Evolutionary conservation across 805 yeast genomes (phyloP).

Genomic region (Saccharomyces kudriavzevii): DNA sequence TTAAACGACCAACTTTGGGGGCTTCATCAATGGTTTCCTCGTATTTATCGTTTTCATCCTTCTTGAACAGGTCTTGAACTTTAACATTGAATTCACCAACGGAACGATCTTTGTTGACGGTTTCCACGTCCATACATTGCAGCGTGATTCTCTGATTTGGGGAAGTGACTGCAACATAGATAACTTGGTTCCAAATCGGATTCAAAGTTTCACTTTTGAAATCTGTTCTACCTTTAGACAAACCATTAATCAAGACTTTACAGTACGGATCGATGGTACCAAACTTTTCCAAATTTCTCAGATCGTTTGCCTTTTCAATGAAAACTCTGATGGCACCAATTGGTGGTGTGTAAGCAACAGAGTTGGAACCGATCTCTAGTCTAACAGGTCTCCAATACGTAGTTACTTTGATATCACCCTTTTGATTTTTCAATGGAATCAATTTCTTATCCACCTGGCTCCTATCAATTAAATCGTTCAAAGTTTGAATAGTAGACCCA

Average conservation of each 20-base stretch:
- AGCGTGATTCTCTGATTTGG: slow-evolving; percentile 73
- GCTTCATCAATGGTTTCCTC: slow-evolving; percentile 50
- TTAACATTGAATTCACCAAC: slow-evolving; percentile 75
- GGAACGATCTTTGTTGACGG: slow-evolving; percentile 70
- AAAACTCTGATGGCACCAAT: slow-evolving; percentile 81
- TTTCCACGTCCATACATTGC: slow-evolving; percentile 90
- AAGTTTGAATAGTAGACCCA: slow-evolving; percentile 50
- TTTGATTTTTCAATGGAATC: slow-evolving; percentile 61
- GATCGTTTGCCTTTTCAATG: slow-evolving; percentile 60
- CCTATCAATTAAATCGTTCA: slow-evolving; percentile 65
- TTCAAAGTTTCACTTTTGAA: slow-evolving; percentile 56
- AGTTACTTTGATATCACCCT: slow-evolving; percentile 62
- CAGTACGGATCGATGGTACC: slow-evolving; percentile 92
- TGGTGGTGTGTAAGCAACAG: slow-evolving; percentile 85
- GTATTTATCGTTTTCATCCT: slow-evolving; percentile 51
- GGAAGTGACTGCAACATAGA: slow-evolving; percentile 76
- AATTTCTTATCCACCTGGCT: slow-evolving; percentile 70
- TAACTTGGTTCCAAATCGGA: slow-evolving; percentile 79
- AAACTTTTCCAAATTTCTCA: slow-evolving; percentile 77
- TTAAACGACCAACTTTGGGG: slow-evolving; percentile 52
- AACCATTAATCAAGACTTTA: slow-evolving; percentile 69
- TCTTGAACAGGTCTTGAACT: slow-evolving; percentile 57
- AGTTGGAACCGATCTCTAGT: slow-evolving; percentile 55
- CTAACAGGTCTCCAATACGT: slow-evolving; percentile 85
- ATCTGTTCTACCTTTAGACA: slow-evolving; percentile 68